A percentile compares a stretch with the other conserved stretches of the same genome.
Evolutionary conservation across 208 protist species (phyloP).

Genomic region (Leishmania lainsoni): DNA sequence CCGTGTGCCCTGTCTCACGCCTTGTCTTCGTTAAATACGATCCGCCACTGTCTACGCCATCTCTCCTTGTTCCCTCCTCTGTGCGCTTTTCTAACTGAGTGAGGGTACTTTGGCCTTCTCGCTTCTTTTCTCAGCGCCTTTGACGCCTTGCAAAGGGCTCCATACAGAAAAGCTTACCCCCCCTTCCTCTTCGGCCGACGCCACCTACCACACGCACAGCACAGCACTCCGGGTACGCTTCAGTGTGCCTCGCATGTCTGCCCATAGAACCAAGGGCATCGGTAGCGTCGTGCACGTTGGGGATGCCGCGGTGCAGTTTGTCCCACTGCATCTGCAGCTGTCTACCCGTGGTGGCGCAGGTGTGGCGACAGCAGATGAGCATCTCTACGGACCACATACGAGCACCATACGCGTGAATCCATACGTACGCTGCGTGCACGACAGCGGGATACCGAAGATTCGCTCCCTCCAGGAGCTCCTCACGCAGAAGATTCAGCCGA

Average conservation of each 20-base stretch:
- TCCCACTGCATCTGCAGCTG: background rate
- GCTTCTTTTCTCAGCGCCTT: background rate
- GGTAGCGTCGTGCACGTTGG: background rate
- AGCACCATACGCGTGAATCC: conserved; percentile 56
- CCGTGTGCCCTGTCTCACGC: background rate
- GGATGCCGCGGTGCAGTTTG: background rate
- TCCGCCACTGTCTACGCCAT: background rate
- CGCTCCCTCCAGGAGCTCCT: conserved; percentile 62
- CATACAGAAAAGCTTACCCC: background rate
- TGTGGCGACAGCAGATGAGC: background rate
- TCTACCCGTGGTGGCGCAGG: background rate
- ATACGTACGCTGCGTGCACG: conserved; percentile 63
- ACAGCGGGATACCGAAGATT: conserved; percentile 40
- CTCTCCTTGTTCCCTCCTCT: too few species aligned
- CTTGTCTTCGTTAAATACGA: background rate
- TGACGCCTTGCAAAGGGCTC: background rate
- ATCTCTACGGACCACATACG: conserved; percentile 18
- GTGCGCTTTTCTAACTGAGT: background rate
- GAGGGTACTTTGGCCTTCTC: background rate
- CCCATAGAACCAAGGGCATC: background rate
- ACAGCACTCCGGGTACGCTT: background rate
- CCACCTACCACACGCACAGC: background rate
- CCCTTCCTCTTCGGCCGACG: background rate
- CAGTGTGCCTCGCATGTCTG: background rate
- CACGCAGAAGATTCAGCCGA: conserved; percentile 14